A percentile compares a stretch with the other conserved stretches of the same genome.
phyloP scores from a whole-genome alignment of 129 eudicot genomes.

The Centaurea solstitialis region DNA sequence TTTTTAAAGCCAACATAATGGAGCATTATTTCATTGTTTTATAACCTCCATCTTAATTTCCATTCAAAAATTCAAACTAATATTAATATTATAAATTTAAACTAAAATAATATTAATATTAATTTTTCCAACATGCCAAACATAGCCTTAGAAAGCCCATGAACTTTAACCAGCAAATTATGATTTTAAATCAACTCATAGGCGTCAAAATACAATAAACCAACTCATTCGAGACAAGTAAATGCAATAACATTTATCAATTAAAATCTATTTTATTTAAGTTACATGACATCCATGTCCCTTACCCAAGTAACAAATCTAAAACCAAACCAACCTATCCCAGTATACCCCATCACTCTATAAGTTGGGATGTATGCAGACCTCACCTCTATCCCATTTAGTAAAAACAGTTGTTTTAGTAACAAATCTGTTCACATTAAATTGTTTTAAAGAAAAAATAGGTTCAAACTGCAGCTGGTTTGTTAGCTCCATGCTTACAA shows the following conservation, averaged over 20 bases:
- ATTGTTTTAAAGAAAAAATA: conserved; percentile 6
- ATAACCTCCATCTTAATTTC: no score
- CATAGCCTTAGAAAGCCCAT: not conserved
- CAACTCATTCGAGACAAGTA: not conserved
- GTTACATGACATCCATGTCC: not conserved
- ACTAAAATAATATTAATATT: no score
- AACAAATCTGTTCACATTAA: conserved; percentile 12
- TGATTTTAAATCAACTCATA: not conserved
- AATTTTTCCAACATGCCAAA: no score
- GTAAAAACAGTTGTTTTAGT: not conserved
- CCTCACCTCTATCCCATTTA: not conserved
- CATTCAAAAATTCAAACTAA: no score
- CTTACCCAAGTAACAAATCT: not conserved
- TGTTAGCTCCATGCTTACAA: conserved; percentile 61
- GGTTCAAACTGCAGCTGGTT: conserved; percentile 43
- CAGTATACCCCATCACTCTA: not conserved
- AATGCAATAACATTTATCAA: not conserved
- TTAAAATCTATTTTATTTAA: not conserved
- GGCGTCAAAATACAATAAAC: not conserved
- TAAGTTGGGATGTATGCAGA: not conserved
- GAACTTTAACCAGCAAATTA: not conserved
- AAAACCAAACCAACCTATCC: not conserved
- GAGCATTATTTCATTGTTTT: no score
- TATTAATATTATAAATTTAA: no score
- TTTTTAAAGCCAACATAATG: no score